phyloP scores from a whole-genome alignment of 177 flowering plant species.

The Telopea speciosissima region DNA sequence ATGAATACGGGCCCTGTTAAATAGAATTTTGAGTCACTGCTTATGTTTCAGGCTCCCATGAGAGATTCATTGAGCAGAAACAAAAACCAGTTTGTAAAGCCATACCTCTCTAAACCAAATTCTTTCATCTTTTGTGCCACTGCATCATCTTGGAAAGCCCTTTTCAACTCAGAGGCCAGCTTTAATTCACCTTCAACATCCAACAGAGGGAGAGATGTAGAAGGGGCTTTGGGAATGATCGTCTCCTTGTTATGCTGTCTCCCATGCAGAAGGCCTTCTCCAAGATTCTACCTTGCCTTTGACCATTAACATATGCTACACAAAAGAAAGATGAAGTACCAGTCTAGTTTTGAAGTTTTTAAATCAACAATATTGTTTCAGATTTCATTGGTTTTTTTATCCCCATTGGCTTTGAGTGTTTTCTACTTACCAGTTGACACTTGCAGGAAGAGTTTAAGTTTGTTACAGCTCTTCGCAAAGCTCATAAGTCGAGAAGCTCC shows the following conservation, averaged over 20 bases:
- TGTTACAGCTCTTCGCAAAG: slow-evolving; percentile 76
- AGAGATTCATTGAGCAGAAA: neutral
- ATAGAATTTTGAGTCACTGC: neutral
- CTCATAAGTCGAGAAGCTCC: slow-evolving; percentile 79
- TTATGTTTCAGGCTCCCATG: neutral
- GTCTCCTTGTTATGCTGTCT: slow-evolving; percentile 55
- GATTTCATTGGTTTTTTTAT: neutral
- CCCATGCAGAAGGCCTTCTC: slow-evolving; percentile 71
- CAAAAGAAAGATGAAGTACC: neutral
- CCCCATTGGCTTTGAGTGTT: neutral
- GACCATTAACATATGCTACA: slow-evolving; percentile 92
- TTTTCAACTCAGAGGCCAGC: slow-evolving; percentile 36
- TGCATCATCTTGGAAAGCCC: slow-evolving; percentile 26
- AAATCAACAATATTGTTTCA: neutral
- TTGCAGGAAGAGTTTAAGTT: slow-evolving; percentile 77
- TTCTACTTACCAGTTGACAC: slow-evolving; percentile 76
- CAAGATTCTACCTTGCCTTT: slow-evolving; percentile 71
- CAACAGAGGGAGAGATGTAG: slow-evolving; percentile 31
- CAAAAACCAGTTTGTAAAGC: neutral
- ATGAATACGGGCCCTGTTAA: slow-evolving; percentile 59
- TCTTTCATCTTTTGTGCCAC: slow-evolving; percentile 64
- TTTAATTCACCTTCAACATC: slow-evolving; percentile 65
- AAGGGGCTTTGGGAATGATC: slow-evolving; percentile 17
- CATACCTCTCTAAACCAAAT: slow-evolving; percentile 69
- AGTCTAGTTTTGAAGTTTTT: neutral